Evolutionary conservation across 1,284 basidiomycete genomes (phyloP).

Genomic region (Gymnopus androsaceus): DNA sequence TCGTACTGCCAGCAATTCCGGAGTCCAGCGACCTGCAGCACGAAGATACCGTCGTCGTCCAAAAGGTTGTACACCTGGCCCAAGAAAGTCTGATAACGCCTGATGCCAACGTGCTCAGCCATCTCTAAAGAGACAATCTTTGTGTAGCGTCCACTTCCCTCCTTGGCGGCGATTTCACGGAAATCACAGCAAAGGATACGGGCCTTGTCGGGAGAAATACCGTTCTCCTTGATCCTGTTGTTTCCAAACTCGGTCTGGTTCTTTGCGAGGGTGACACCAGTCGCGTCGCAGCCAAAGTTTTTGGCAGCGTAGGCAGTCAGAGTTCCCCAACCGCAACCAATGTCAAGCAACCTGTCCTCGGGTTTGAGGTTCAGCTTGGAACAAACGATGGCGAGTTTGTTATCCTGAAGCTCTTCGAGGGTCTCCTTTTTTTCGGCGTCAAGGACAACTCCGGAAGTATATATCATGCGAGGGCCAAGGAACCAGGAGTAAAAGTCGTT

Average conservation of each 20-base stretch:
- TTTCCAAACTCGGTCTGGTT: conserved; percentile 95
- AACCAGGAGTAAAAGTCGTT: conserved; percentile 96
- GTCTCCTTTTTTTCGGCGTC: conserved; percentile 80
- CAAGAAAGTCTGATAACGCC: conserved; percentile 90
- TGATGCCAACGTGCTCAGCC: conserved; percentile 98
- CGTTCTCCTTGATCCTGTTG: conserved; percentile 83
- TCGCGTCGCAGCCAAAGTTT: conserved; percentile 94
- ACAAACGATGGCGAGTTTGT: conserved; percentile 68
- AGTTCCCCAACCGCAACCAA: conserved; percentile 99
- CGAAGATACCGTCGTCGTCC: conserved; percentile 92
- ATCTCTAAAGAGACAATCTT: conserved; percentile 98
- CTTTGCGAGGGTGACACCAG: conserved; percentile 90
- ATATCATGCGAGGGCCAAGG: conserved; percentile 95
- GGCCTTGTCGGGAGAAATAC: conserved; percentile 73
- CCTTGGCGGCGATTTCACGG: conserved; percentile 90
- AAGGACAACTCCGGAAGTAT: conserved; percentile 90
- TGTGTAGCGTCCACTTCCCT: conserved; percentile 79
- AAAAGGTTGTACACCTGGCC: conserved; percentile 91
- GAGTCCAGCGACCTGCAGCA: conserved; percentile 91
- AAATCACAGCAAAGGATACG: conserved; percentile 95
- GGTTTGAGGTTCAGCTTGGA: conserved; percentile 65
- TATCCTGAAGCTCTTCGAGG: conserved; percentile 96
- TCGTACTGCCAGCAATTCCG: conserved; percentile 92
- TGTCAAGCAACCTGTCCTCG: conserved; percentile 83
- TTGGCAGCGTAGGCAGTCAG: conserved; percentile 93